phyloP scores from a whole-genome alignment of 2,329 filamentous ascomycete genomes.

The Penicillium capsulatum region DNA sequence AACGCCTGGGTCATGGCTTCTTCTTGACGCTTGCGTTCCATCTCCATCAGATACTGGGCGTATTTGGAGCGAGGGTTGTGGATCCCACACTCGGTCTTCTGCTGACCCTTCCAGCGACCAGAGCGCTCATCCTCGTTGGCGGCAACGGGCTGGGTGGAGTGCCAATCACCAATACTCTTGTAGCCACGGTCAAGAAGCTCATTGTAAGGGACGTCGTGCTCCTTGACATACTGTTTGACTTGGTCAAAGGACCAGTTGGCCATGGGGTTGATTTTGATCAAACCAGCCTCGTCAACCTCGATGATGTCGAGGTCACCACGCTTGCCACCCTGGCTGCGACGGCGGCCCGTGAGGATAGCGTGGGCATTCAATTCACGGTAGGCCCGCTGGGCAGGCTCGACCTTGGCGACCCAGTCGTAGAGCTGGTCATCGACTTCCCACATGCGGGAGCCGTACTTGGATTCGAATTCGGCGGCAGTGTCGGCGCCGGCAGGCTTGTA shows the following conservation, averaged over 20 bases:
- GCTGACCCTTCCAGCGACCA: conserved; percentile 92
- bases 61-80: conserved; percentile 97
- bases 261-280: conserved; percentile 96
- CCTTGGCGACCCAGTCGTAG: conserved; percentile 97
- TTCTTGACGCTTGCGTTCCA: conserved; percentile 64
- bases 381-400: conserved; percentile 89
- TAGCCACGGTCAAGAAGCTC: conserved; percentile 87
- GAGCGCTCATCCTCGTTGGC: conserved; percentile 94
- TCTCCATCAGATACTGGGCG: conserved; percentile 72
- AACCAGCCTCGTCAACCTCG: conserved; percentile 83
- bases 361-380: conserved; percentile 83
- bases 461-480: conserved; percentile 71
- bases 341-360: conserved; percentile 86
- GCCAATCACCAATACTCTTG: conserved; percentile 97
- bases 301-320: conserved; percentile 86
- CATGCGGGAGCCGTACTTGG: conserved; percentile 72
- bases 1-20: conserved; percentile 49
- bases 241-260: conserved; percentile 91
- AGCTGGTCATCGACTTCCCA: conserved; percentile 84
- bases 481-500: conserved; percentile 79
- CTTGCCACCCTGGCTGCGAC: conserved; percentile 88
- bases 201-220: conserved; percentile 90
- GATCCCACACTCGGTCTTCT: conserved; percentile 97
- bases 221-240: conserved; percentile 80
- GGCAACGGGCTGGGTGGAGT: conserved; percentile 85